Conservation (phyloP, 2,329 filamentous ascomycete species). For the Ceratocystis papillata region DNA sequence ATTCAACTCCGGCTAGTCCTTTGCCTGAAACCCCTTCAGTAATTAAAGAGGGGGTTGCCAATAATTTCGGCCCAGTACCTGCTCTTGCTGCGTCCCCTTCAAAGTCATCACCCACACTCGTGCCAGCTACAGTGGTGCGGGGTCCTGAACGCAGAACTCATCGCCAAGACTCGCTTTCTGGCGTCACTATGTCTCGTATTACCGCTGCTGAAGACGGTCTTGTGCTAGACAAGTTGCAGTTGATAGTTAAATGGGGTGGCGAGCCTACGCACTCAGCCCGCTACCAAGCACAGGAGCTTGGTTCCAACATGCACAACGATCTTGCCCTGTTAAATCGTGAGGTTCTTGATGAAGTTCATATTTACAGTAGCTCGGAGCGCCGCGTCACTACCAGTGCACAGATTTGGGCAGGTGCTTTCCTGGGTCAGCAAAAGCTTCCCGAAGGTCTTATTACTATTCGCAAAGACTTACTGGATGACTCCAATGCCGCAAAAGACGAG, state of each 20-base stretch:
- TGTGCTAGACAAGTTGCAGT: slow-evolving; percentile 86
- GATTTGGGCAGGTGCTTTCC: slow-evolving; percentile 84
- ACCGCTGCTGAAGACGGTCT: slow-evolving; percentile 88
- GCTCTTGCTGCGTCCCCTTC: slow-evolving; percentile 23
- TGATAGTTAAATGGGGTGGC: slow-evolving; percentile 98
- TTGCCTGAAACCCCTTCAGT: slow-evolving; percentile 28
- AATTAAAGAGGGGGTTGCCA: slow-evolving; percentile 26
- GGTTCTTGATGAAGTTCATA: slow-evolving; percentile 79
- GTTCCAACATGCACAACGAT: slow-evolving; percentile 92
- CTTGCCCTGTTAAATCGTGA: slow-evolving; percentile 85
- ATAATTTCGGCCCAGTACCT: slow-evolving; percentile 27
- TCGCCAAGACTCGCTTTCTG: slow-evolving; percentile 75
- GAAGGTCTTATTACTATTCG: slow-evolving; percentile 81
- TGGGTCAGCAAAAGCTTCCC: slow-evolving; percentile 74
- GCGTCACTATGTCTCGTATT: slow-evolving; percentile 84
- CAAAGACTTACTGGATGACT: slow-evolving; percentile 92
- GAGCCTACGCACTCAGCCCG: slow-evolving; percentile 95
- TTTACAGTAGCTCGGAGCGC: slow-evolving; percentile 91
- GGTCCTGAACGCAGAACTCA: slow-evolving; percentile 37
- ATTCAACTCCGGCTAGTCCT: slow-evolving; percentile 35
- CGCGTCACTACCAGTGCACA: slow-evolving; percentile 92
- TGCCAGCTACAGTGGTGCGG: neutral
- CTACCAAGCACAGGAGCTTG: slow-evolving; percentile 91
- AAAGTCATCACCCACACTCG: neutral
- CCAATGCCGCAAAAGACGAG: slow-evolving; percentile 95